phyloP scores from a whole-genome alignment of 108 stramenopile genomes.

The Chaetoceros tenuissimus region DNA sequence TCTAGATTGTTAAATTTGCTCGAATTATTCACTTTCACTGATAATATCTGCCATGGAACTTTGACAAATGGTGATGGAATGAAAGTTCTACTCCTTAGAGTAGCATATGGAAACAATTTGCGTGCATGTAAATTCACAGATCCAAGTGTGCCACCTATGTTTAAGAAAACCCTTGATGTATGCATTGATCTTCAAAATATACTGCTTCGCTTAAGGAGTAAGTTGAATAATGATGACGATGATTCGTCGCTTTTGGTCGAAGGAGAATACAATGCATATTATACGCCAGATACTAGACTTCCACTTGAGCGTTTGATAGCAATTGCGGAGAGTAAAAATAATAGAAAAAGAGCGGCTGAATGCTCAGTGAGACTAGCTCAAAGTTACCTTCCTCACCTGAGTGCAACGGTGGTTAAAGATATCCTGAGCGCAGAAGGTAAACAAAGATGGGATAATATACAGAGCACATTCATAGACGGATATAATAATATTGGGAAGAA shows the following conservation, averaged over 20 bases:
- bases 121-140: conserved; percentile 13
- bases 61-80: background rate
- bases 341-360: conserved; percentile 43
- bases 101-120: conserved; percentile 19
- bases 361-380: conserved; percentile 24
- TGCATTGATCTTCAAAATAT: too few species aligned
- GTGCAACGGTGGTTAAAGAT: too few species aligned
- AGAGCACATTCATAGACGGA: conserved; percentile 5
- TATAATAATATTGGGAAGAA: background rate
- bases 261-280: conserved; percentile 5
- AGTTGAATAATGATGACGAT: background rate
- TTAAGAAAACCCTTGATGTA: conserved; percentile 25
- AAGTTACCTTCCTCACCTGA: conserved; percentile 27
- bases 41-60: background rate
- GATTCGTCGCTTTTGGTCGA: conserved; percentile 2
- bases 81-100: background rate
- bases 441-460: background rate
- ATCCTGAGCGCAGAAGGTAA: conserved; percentile 2
- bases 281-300: conserved; percentile 19
- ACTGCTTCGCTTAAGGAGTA: background rate
- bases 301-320: conserved; percentile 41
- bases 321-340: conserved; percentile 47
- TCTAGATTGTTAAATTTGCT: conserved; percentile 19
- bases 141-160: conserved; percentile 16
- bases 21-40: background rate